A percentile compares a stretch with the other conserved stretches of the same genome.
Evolutionary conservation across 768 basidiomycete species (phyloP).

Genomic region (Russula sp.): DNA sequence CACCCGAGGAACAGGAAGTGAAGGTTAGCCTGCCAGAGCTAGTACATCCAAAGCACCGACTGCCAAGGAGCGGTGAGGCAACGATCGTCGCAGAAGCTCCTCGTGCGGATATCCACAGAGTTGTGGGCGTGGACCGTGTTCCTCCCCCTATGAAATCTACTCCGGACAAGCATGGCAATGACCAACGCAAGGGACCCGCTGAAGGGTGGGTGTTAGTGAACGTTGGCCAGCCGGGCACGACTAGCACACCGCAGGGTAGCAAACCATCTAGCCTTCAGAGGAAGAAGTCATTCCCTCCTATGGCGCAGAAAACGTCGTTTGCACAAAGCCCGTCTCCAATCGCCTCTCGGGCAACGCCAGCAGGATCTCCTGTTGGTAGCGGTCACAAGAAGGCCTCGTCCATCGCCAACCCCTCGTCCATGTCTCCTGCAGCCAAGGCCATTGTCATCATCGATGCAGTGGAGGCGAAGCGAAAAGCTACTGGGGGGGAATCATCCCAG

Average conservation of each 20-base stretch:
- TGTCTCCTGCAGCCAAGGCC: slow-evolving; percentile 52
- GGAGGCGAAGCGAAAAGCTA: slow-evolving; percentile 39
- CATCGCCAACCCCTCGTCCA: slow-evolving; percentile 42
- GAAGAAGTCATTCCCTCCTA: slow-evolving; percentile 16
- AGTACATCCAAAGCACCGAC: slow-evolving; percentile 37
- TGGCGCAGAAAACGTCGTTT: not conserved
- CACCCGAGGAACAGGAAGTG: slow-evolving; percentile 28
- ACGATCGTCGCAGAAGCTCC: slow-evolving; percentile 50
- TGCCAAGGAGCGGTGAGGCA: slow-evolving; percentile 55
- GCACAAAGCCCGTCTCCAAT: slow-evolving; percentile 10
- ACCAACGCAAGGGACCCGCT: slow-evolving; percentile 33
- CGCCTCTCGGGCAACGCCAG: not conserved
- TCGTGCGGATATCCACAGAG: slow-evolving; percentile 12
- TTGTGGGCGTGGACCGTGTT: not conserved
- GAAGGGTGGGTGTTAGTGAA: slow-evolving; percentile 64
- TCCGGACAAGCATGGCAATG: not conserved
- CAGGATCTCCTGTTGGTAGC: slow-evolving; percentile 14
- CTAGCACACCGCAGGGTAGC: slow-evolving; percentile 24
- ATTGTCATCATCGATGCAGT: slow-evolving; percentile 57
- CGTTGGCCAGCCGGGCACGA: slow-evolving; percentile 35
- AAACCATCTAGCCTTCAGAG: not conserved
- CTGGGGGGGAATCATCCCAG: slow-evolving; percentile 26
- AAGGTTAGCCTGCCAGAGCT: slow-evolving; percentile 51
- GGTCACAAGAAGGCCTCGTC: slow-evolving; percentile 27
- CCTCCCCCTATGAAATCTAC: not conserved